These are phyloP conservation scores for Neofusicoccum parvum DNA, from an alignment of 2,329 filamentous ascomycete species.

Conservation along the genomic window DNA sequence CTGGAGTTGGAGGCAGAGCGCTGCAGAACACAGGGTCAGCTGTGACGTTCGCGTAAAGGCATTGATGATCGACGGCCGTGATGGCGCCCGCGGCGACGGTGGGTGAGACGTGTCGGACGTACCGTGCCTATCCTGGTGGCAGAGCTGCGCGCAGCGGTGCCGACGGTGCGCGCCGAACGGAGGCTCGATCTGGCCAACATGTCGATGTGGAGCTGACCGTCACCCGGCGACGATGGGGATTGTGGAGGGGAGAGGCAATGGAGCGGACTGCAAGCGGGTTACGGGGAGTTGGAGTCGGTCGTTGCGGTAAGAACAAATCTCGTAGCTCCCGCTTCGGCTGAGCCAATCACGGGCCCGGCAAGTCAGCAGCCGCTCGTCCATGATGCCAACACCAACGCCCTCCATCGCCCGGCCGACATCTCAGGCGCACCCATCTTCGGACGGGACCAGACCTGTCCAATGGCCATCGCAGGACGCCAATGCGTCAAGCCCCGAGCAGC, in stretches of 20 bases:
- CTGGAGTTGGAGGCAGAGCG: constrained; percentile 71
- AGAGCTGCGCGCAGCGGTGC: constrained; percentile 72
- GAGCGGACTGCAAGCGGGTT: constrained; percentile 19
- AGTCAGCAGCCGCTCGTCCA: constrained; percentile 6
- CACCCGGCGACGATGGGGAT: constrained; percentile 34
- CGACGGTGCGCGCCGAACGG: constrained; percentile 84
- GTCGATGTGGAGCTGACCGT: constrained; percentile 51
- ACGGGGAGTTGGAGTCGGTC: constrained; percentile 20
- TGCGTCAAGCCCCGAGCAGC: neutral
- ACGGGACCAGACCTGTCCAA: neutral
- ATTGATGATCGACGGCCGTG: constrained; percentile 21
- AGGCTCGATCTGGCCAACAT: constrained; percentile 95
- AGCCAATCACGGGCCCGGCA: constrained; percentile 6
- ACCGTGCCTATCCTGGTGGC: constrained; percentile 51
- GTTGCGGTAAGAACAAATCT: constrained; percentile 16
- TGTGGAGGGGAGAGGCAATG: constrained; percentile 37
- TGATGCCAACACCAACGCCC: constrained; percentile 8
- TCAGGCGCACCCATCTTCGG: neutral
- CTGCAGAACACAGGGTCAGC: constrained; percentile 41
- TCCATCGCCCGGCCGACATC: neutral
- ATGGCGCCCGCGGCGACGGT: constrained; percentile 30
- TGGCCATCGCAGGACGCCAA: neutral
- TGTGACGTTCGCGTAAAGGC: constrained; percentile 24
- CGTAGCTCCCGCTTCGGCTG: constrained; percentile 18
- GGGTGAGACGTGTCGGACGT: constrained; percentile 37